Base-by-base conservation (phyloP, 176 grass and related monocot species). In the Aegilops umbellulata region DNA sequence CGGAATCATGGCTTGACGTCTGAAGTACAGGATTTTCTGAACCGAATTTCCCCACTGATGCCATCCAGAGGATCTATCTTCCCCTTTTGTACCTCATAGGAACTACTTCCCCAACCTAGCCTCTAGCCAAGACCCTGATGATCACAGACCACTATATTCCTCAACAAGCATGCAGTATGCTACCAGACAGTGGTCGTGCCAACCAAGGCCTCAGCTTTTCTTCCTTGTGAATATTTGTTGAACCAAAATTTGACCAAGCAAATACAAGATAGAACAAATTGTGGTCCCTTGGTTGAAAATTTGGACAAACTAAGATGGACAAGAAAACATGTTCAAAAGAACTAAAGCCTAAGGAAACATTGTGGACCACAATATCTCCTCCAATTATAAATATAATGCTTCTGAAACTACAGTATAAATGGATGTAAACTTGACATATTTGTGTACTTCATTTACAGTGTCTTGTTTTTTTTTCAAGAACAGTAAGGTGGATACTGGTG, bases 91-190 rank as follows among this genome's bases (percentile, higher is more conserved):
- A 30, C 61, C 19, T 69, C 61, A 15, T 35, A 77, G 25, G 39
- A 68, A 81, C 80, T 36, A 47, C 19, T 32, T 63, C 6, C 69
- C 57, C 74, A 83, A 60, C 22, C 42, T 66, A 89, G 5, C 31
- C 80, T 81, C 49, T 67, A 71, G 23, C 58, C 88, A 30, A 30
- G 29, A 47, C 39, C 41, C 55, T 89, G 39, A 89, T 66, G 44
- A 57, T 13, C 22, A 72, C 67, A 27, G 30, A 49, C 15, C n/a
- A 38, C 29, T 83, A 79, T 64, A 72, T 74, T 14, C 47, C 30
- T 22, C 34, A 65, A 51, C 3, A 16, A 64, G 8, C 53, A 88
- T 79, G 76, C 55, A 79, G 15, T 51, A 88, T 73, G 76, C 67
- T 22, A 58, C 34, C 41, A 2, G 64, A 83, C 20, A 17, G 57